Evolutionary conservation across 2,329 filamentous ascomycete species (phyloP).

Genomic region (Arthroderma uncinatum): DNA sequence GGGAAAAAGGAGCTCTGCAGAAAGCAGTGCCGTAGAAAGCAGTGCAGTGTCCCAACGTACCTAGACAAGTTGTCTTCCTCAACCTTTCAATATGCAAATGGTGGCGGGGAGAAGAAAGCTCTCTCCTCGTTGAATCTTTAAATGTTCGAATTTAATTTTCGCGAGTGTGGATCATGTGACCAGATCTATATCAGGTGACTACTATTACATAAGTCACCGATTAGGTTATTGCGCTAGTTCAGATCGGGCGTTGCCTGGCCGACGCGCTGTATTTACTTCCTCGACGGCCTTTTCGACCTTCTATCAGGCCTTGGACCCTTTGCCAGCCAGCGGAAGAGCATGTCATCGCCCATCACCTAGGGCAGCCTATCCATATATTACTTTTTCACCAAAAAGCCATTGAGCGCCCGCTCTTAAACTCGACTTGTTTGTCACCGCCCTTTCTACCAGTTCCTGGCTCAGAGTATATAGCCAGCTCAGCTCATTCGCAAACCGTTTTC

Average conservation of each 20-base stretch:
- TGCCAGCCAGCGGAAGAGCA: neutral
- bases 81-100: slow-evolving; percentile 37
- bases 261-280: slow-evolving; percentile 14
- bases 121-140: neutral
- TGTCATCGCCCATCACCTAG: neutral
- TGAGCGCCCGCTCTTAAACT: neutral
- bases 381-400: neutral
- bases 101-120: slow-evolving; percentile 17
- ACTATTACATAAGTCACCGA: neutral
- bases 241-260: slow-evolving; percentile 14
- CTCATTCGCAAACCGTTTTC: neutral
- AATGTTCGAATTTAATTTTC: slow-evolving; percentile 13
- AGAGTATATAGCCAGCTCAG: neutral
- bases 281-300: neutral
- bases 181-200: neutral
- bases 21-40: neutral
- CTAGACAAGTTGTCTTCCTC: slow-evolving; percentile 54
- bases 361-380: neutral
- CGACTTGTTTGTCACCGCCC: neutral
- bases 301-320: neutral
- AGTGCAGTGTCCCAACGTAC: slow-evolving; percentile 28
- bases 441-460: neutral
- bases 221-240: slow-evolving; percentile 9
- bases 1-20: neutral
- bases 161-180: slow-evolving; percentile 27